Conservation (phyloP, 306 rosid genomes). For the Begonia loranthoides region DNA sequence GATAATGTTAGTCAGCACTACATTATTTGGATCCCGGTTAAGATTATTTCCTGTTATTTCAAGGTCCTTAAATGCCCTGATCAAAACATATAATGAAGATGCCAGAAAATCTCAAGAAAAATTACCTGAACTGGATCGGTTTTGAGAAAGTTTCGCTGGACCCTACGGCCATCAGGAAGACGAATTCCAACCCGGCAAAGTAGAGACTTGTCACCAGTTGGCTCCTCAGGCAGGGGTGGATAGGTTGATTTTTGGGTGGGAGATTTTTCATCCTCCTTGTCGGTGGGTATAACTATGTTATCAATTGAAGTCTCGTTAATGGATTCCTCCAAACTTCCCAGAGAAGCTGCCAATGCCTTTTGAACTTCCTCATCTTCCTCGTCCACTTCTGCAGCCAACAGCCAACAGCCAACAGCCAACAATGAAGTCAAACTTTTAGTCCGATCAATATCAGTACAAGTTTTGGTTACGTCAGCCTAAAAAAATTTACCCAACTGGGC, state of each 20-base stretch:
- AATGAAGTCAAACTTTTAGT: too few species aligned
- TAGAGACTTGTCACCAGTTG: conserved; percentile 64
- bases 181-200: conserved; percentile 80
- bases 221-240: conserved; percentile 78
- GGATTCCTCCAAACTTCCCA: conserved; percentile 48
- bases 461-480: too few species aligned
- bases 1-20: too few species aligned
- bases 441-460: too few species aligned
- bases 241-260: conserved; percentile 33
- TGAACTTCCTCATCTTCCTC: conserved; percentile 64
- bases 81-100: too few species aligned
- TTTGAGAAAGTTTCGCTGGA: conserved; percentile 64
- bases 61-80: neutral
- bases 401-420: neutral
- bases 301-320: conserved; percentile 18
- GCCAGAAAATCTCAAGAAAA: neutral
- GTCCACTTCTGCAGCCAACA: conserved; percentile 28
- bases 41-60: too few species aligned
- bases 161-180: conserved; percentile 85
- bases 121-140: conserved; percentile 67
- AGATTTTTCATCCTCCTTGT: conserved; percentile 27
- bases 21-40: too few species aligned
- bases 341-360: conserved; percentile 60
- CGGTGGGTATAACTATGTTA: conserved; percentile 21
- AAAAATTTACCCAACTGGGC: too few species aligned